phyloP scores from a whole-genome alignment of 2,329 filamentous ascomycete species.

The Botrytis deweyae region DNA sequence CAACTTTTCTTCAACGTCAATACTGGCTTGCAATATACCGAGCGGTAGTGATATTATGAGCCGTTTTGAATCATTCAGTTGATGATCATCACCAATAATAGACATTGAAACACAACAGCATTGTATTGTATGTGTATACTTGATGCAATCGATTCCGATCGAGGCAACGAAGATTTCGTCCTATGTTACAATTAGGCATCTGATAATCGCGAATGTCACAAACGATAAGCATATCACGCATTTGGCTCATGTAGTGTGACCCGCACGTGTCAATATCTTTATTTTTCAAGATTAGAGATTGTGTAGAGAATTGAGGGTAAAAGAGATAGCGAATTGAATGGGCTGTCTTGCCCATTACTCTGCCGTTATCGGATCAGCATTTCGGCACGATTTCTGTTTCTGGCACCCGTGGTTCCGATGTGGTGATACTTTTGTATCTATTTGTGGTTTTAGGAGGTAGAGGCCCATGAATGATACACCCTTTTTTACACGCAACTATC shows the following conservation, averaged over 20 bases:
- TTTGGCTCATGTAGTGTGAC: slow-evolving; percentile 16
- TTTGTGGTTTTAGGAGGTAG: background rate
- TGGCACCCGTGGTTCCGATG: background rate
- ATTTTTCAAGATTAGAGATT: slow-evolving; percentile 2
- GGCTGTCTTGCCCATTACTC: background rate
- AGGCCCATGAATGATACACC: background rate
- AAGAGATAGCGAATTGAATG: background rate
- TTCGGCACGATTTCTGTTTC: background rate
- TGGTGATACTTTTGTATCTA: background rate
- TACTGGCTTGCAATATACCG: slow-evolving; percentile 7
- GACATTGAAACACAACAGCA: background rate
- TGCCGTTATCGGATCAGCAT: background rate
- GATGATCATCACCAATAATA: slow-evolving; percentile 7
- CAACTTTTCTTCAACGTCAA: background rate
- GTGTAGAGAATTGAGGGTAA: background rate
- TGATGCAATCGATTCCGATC: slow-evolving; percentile 9
- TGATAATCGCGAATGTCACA: slow-evolving; percentile 11
- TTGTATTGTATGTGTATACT: background rate
- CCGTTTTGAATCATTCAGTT: background rate
- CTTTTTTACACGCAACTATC: background rate
- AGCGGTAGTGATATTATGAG: background rate
- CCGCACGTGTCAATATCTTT: slow-evolving; percentile 16
- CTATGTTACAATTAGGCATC: slow-evolving; percentile 17
- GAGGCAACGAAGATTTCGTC: slow-evolving; percentile 1
- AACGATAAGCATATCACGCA: background rate